These are phyloP conservation scores for Aspergillus heteromorphus DNA, from an alignment of 495 filamentous ascomycete genomes.

Conservation along the genomic window DNA sequence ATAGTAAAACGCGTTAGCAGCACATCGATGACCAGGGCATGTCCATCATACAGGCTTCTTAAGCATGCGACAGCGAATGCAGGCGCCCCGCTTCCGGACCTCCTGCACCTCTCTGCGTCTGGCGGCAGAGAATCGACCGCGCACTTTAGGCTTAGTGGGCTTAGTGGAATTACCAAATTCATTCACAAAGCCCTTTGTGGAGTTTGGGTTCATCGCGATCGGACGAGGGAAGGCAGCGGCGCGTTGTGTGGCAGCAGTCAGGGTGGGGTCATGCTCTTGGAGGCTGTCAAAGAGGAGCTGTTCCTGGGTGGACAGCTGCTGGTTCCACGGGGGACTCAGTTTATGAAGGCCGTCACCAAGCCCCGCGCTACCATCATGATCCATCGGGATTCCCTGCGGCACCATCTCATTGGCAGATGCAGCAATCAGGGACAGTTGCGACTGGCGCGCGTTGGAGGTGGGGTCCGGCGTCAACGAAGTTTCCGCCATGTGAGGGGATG, in stretches of 20 bases:
- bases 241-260: conserved; percentile 42
- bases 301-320: conserved; percentile 39
- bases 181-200: conserved; percentile 51
- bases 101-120: conserved; percentile 75
- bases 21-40: not conserved
- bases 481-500: conserved; percentile 38
- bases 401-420: conserved; percentile 47
- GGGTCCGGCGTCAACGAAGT: conserved; percentile 36
- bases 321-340: conserved; percentile 32
- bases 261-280: conserved; percentile 40
- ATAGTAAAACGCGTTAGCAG: conserved; percentile 9
- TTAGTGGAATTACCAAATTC: conserved; percentile 52
- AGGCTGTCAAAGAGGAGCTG: conserved; percentile 44
- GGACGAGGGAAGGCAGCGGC: conserved; percentile 46
- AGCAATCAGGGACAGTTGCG: conserved; percentile 45
- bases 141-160: conserved; percentile 50
- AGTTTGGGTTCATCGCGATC: conserved; percentile 51
- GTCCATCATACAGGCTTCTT: conserved; percentile 60
- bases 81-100: conserved; percentile 74
- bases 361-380: conserved; percentile 25
- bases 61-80: conserved; percentile 79
- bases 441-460: conserved; percentile 39
- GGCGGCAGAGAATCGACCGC: conserved; percentile 62
- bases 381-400: conserved; percentile 38
- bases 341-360: conserved; percentile 32